Percentiles rank a stretch among this genome's conserved stretches.
Conservation (phyloP, 331 rosid species). For the Acacia pycnantha region DNA sequence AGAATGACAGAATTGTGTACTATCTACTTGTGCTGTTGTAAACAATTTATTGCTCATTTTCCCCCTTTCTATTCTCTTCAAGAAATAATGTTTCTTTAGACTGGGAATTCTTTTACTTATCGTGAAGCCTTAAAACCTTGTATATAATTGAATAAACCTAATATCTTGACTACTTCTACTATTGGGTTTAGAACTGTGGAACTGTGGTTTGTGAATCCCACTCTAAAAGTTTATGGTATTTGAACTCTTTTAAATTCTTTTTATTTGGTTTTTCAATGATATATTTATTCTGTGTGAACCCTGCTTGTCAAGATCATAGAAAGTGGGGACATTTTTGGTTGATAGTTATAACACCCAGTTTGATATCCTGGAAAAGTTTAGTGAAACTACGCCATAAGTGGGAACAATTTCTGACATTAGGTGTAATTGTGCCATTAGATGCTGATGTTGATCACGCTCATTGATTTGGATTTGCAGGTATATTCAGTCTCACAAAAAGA, state of each 20-base stretch:
- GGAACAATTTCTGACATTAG: too few species aligned
- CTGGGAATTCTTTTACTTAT: background rate
- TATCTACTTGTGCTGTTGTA: background rate
- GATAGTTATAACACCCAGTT: background rate
- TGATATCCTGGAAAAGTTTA: too few species aligned
- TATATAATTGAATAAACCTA: background rate
- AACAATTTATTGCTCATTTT: constrained; percentile 4
- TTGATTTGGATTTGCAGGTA: constrained; percentile 53
- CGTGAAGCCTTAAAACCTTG: background rate
- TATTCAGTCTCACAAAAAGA: constrained; percentile 53
- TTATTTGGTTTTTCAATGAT: background rate
- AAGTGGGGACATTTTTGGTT: constrained; percentile 7
- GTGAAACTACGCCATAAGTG: too few species aligned
- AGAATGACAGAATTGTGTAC: constrained; percentile 16
- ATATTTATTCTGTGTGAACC: background rate
- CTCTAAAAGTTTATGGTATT: background rate
- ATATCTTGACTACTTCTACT: constrained; percentile 16
- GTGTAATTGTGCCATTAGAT: constrained; percentile 14
- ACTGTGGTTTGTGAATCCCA: background rate
- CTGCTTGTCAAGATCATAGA: constrained; percentile 6
- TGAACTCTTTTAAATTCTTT: background rate
- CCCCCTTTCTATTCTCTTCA: constrained; percentile 3
- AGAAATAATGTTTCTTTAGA: constrained; percentile 14
- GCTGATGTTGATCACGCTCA: constrained; percentile 10
- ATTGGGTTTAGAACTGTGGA: constrained; percentile 9